These are phyloP conservation scores for Penicillium arizonense DNA, from an alignment of 495 filamentous ascomycete genomes.

Conservation along the genomic window DNA sequence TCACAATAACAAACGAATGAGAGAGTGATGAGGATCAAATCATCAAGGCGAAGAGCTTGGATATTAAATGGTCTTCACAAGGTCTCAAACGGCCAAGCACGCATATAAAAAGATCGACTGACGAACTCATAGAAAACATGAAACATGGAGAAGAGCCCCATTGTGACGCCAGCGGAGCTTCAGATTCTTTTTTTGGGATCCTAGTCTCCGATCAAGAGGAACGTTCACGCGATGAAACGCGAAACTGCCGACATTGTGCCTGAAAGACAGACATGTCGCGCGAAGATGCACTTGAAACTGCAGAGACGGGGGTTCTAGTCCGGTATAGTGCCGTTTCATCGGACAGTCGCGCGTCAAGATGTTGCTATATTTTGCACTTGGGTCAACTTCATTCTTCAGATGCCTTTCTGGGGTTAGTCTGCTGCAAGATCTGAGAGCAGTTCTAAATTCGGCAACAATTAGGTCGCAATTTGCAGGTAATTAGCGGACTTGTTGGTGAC, in stretches of 20 bases:
- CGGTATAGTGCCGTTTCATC: constrained; percentile 38
- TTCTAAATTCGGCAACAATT: constrained; percentile 44
- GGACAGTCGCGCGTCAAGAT: constrained; percentile 44
- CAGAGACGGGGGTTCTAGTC: constrained; percentile 5
- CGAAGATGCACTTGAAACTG: constrained; percentile 27
- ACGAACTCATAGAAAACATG: constrained; percentile 34
- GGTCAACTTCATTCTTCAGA: constrained; percentile 30
- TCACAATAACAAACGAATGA: constrained; percentile 13
- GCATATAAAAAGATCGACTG: constrained; percentile 29
- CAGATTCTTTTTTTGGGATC: constrained; percentile 31
- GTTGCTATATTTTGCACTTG: constrained; percentile 47
- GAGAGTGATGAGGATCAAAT: constrained; percentile 3
- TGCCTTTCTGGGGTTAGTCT: constrained; percentile 25
- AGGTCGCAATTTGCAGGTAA: constrained; percentile 26
- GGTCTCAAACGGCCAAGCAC: constrained; percentile 21
- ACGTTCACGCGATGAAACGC: constrained; percentile 31
- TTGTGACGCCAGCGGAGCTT: constrained; percentile 32
- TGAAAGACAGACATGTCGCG: constrained; percentile 18
- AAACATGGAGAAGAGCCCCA: constrained; percentile 45
- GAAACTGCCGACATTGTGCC: constrained; percentile 32
- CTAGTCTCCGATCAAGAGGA: constrained; percentile 25
- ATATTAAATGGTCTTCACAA: constrained; percentile 41
- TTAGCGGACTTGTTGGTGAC: constrained; percentile 20
- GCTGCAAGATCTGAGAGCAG: constrained; percentile 21
- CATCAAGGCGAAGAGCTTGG: constrained; percentile 29